These are phyloP conservation scores for Colletotrichum destructivum DNA, from an alignment of 2,329 filamentous ascomycete species.

Conservation along the genomic window DNA sequence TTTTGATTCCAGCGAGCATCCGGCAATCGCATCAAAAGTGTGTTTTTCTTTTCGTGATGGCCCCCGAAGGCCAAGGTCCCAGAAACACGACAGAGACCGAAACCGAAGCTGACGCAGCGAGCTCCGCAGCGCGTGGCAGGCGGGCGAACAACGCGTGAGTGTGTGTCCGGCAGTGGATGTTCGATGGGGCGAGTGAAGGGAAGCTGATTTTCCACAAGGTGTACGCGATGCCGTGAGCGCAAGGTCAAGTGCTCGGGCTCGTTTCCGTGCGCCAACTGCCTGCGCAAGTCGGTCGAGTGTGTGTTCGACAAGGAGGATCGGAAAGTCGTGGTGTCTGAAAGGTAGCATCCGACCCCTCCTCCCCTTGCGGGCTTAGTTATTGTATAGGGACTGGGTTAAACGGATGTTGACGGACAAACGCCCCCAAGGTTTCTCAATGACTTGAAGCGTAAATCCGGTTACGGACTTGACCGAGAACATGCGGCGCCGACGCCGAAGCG, in stretches of 20 bases:
- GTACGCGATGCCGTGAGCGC: conserved; percentile 31
- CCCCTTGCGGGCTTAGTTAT: too few relatives aligned
- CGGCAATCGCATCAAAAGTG: not conserved
- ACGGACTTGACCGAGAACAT: not conserved
- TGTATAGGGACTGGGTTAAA: too few relatives aligned
- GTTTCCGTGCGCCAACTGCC: conserved; percentile 27
- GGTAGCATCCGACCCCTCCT: conserved; percentile 1
- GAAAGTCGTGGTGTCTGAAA: conserved; percentile 35
- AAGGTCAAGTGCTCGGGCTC: conserved; percentile 36
- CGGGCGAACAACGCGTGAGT: conserved; percentile 26
- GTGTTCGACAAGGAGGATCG: conserved; percentile 37
- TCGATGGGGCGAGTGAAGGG: not conserved
- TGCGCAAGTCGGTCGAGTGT: conserved; percentile 25
- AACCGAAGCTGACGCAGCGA: not conserved
- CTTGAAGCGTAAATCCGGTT: conserved; percentile 32
- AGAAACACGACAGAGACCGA: conserved; percentile 8
- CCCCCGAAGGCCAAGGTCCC: conserved; percentile 2
- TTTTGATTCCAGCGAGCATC: not conserved
- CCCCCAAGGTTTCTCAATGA: conserved; percentile 20
- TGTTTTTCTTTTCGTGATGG: not conserved
- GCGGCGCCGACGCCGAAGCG: conserved; percentile 2
- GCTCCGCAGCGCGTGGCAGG: conserved; percentile 4
- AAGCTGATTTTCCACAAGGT: conserved; percentile 24
- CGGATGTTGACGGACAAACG: not conserved
- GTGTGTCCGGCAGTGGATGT: not conserved